Percentiles rank a stretch among this genome's conserved stretches.
Evolutionary conservation across 257 asterid genomes (phyloP).

Genomic region (Scutellaria baicalensis): DNA sequence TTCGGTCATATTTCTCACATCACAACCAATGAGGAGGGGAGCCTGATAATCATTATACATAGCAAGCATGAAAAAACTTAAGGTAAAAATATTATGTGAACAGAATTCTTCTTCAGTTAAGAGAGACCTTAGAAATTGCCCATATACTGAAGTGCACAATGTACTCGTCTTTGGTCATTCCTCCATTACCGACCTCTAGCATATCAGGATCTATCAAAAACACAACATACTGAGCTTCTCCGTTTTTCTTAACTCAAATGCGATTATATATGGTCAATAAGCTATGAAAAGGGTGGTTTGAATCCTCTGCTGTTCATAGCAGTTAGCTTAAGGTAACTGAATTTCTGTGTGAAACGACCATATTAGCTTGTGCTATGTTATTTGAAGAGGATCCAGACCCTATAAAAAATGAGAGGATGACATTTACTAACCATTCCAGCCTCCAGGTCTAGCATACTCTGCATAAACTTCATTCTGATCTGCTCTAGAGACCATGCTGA

Average conservation of each 20-base stretch:
- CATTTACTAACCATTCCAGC: constrained; percentile 81
- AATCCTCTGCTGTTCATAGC: no score
- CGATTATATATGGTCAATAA: background rate
- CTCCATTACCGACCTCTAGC: constrained; percentile 97
- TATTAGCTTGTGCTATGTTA: no score
- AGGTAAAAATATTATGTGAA: background rate
- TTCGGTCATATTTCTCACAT: constrained; percentile 50
- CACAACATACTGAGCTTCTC: background rate
- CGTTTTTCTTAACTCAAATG: background rate
- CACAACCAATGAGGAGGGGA: constrained; percentile 88
- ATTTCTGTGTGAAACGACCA: no score
- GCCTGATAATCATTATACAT: constrained; percentile 33
- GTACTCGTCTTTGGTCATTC: constrained; percentile 81
- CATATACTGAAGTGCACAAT: constrained; percentile 80
- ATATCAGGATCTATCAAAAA: constrained; percentile 71
- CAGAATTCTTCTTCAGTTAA: background rate
- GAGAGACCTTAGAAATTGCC: constrained; percentile 79
- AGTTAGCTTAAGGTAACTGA: no score
- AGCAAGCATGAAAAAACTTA: background rate
- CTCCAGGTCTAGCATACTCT: constrained; percentile 79
- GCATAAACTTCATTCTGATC: constrained; percentile 90
- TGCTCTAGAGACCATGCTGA: constrained; percentile 85
- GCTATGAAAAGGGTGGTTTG: background rate
- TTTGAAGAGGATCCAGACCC: no score
- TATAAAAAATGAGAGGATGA: background rate